Evolutionary conservation across 2,329 filamentous ascomycete species (phyloP).

Genomic region (Alternaria solani): DNA sequence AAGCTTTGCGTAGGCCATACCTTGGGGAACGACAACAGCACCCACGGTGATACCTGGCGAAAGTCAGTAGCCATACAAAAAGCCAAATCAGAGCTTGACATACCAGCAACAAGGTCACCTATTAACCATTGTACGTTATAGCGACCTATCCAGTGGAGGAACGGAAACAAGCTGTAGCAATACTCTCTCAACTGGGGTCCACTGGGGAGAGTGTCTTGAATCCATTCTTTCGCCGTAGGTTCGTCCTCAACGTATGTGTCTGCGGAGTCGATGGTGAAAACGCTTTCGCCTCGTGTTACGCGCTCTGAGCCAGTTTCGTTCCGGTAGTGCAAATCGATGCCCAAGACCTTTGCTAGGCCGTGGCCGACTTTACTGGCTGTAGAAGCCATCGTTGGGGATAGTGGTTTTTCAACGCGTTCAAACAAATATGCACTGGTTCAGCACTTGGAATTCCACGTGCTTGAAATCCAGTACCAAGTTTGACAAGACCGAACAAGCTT

Average conservation of each 20-base stretch:
- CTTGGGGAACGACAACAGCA: constrained; percentile 85
- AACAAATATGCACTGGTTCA: constrained; percentile 13
- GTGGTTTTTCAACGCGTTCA: constrained; percentile 1
- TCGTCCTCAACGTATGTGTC: constrained; percentile 84
- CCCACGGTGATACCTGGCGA: constrained; percentile 71
- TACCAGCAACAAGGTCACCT: constrained; percentile 89
- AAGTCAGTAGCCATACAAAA: constrained; percentile 15
- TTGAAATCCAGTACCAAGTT: constrained; percentile 11
- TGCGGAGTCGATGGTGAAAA: constrained; percentile 74
- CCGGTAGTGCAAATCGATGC: constrained; percentile 79
- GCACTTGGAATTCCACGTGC: constrained; percentile 24
- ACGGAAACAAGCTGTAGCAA: constrained; percentile 79
- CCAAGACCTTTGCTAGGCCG: constrained; percentile 77
- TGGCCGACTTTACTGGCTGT: constrained; percentile 69
- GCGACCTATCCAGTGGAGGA: constrained; percentile 82
- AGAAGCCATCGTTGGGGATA: constrained; percentile 34
- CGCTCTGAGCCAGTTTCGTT: constrained; percentile 67
- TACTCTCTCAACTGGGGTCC: constrained; percentile 66
- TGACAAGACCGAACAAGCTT: constrained; percentile 41
- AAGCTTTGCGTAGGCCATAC: constrained; percentile 92
- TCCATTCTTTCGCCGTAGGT: constrained; percentile 77
- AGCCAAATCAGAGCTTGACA: constrained; percentile 34
- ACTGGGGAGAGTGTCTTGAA: constrained; percentile 70
- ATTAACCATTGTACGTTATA: constrained; percentile 91
- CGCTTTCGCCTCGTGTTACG: constrained; percentile 78